Conservation (phyloP, 768 basidiomycete species). For the Pleurotus tuoliensis region DNA sequence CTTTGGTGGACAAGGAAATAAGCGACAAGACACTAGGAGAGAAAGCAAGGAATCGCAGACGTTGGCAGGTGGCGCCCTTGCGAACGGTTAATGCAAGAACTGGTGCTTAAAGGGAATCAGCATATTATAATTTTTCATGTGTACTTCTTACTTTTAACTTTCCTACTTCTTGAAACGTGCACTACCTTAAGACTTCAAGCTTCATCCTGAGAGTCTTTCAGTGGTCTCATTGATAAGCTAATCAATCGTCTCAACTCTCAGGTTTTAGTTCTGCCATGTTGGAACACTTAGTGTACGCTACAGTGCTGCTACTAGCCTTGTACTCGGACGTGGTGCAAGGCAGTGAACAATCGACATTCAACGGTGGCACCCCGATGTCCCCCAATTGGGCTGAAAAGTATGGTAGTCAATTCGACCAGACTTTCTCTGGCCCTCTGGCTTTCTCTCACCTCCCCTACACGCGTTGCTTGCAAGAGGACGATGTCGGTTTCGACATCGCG, state of each 20-base stretch:
- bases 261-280: not conserved
- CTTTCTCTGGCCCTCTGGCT: slow-evolving; percentile 75
- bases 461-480: slow-evolving; percentile 62
- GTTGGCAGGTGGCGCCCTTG: slow-evolving; percentile 35
- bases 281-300: not conserved
- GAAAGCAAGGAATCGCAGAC: slow-evolving; percentile 32
- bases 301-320: not conserved
- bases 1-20: slow-evolving; percentile 36
- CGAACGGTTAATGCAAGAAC: slow-evolving; percentile 35
- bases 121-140: not conserved
- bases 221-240: too few species aligned
- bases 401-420: slow-evolving; percentile 67
- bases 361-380: not conserved
- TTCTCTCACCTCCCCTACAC: slow-evolving; percentile 81
- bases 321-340: not conserved
- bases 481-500: slow-evolving; percentile 64
- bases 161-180: not conserved
- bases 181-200: too few species aligned
- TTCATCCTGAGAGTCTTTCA: slow-evolving; percentile 3
- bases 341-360: not conserved
- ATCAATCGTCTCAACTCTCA: too few species aligned
- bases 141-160: not conserved
- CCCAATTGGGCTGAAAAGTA: slow-evolving; percentile 68
- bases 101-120: slow-evolving; percentile 8
- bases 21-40: slow-evolving; percentile 24